Base-by-base conservation (phyloP, 345 rosid genomes). In the Tarenaya hassleriana region DNA sequence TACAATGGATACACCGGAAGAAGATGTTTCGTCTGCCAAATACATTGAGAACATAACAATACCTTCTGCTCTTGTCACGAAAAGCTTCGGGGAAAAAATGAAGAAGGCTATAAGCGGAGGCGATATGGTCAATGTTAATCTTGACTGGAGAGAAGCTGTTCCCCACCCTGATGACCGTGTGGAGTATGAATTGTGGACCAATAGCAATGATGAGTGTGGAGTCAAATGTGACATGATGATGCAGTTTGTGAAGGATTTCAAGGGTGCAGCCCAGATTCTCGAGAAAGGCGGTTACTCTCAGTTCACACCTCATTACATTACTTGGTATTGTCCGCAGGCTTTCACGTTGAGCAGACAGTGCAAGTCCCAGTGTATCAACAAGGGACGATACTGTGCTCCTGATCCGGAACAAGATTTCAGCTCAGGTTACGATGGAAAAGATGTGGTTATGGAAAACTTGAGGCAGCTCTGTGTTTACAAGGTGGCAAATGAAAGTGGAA, bases 121-220 rank as follows among this genome's bases (percentile, higher is more conserved):
- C 0, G 82, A 88, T 53, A 88, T 92, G 91, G 90, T 92, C 47
- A 85, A 78, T 71, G 83, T 92, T 65, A 92, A 88, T 69, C 98
- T 92, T 58, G 98, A 92, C 59, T 92, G 98, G 95, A 73, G 95
- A 65, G 95, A 85, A 73, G 89, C 87, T 9, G 90, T 85, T 55
- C 90, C 95, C 5, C 89, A 85, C 73, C 95, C 95, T 11, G 95
- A 85, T 70, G 89, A 85, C 60, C 87, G 90, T 15, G 95, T 85
- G 62, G 90, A 82, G 66, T 85, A 85, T 54, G 80, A 85, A 62
- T 59, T 85, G 42, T 85, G 90, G 95, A 79, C 95, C 68, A 85
- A 76, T 68, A 85, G 95, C 72, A 85, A 85, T 41, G 95, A 82
- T 50, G 89, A 79, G 53, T 85, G 95, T 58, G 95, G 87, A 41